Conservation (phyloP, 345 rosid genomes). For the Melaleuca quinquenervia region DNA sequence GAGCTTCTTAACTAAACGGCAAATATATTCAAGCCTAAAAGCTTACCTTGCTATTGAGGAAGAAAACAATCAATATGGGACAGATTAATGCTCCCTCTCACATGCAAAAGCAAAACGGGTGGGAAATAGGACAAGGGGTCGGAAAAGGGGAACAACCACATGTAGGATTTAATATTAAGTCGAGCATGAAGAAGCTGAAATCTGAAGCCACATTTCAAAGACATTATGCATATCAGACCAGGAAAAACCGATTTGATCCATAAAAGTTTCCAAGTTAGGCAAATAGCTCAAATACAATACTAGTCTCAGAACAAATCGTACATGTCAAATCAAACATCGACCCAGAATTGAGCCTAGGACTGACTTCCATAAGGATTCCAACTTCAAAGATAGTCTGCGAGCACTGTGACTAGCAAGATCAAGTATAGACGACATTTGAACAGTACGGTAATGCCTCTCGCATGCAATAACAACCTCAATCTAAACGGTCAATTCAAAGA, state of each 20-base stretch:
- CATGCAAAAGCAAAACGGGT: neutral
- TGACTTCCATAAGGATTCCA: neutral
- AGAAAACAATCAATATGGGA: neutral
- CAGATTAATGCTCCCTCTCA: neutral
- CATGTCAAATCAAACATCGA: neutral
- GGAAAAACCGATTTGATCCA: neutral
- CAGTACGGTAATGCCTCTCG: neutral
- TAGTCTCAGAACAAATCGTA: neutral
- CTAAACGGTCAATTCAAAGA: neutral
- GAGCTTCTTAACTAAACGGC: neutral
- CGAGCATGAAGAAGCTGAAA: neutral
- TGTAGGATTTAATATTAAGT: neutral
- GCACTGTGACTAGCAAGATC: neutral
- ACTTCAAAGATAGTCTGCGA: neutral
- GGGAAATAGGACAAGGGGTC: neutral
- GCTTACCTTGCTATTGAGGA: neutral
- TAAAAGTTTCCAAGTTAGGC: neutral
- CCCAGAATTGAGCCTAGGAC: neutral
- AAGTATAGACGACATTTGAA: neutral
- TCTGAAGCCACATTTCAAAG: neutral
- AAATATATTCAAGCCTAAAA: neutral
- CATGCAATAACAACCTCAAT: neutral
- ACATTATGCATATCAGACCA: neutral
- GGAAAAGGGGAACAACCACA: neutral
- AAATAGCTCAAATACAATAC: neutral